Base-by-base conservation (phyloP, 768 basidiomycete species). In the Rhodotorula babjevae region DNA sequence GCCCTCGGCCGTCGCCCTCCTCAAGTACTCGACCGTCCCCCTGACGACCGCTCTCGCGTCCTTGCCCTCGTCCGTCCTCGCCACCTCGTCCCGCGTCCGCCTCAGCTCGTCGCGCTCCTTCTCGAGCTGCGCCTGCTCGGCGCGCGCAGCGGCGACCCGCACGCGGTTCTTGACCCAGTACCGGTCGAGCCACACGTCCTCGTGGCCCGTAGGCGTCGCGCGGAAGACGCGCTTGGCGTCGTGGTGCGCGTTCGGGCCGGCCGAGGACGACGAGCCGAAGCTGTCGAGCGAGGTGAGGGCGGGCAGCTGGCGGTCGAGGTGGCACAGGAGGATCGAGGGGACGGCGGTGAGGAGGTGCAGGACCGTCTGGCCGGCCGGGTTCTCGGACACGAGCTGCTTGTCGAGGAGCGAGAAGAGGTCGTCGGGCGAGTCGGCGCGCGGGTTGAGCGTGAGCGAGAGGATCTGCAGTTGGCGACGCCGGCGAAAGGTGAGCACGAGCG, bases 161-260 rank as follows among this genome's bases (percentile, higher is more conserved):
- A 27, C 42, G 23, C 67, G 61, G 40, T 62, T 67, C 58, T 47
- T 46, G 21, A 74, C 55, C 47, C 57, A 42, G 52, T 71, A 75
- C 46, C 70, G 59, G 42, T 75, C 74, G 23, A 75, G 52, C 63
- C 59, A 71, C 2, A 71, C 16, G 29, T 44, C 50, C 27, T 46
- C 61, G 18, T 49, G 36, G n/a, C 42, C 33, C 6, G 46, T 33
- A 50, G 19, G 12, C 3, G 33, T 62, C 27, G 53, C 52, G 53
- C 49, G 44, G 47, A 63, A 58, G 33, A 56, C n/a, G 53, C 29
- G 25, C 46, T 40, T 23, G 18, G 42, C 46, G 40, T 19, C 21
- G n/a, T 33, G 44, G 14, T 46, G 36, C 19, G 18, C 7, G 10
- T 21, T 50, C 27, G 53, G 18, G 31, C 10, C 9, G 18, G 46